Conservation (phyloP, 2,329 filamentous ascomycete species). For the Cladobotryum mycophilum region DNA sequence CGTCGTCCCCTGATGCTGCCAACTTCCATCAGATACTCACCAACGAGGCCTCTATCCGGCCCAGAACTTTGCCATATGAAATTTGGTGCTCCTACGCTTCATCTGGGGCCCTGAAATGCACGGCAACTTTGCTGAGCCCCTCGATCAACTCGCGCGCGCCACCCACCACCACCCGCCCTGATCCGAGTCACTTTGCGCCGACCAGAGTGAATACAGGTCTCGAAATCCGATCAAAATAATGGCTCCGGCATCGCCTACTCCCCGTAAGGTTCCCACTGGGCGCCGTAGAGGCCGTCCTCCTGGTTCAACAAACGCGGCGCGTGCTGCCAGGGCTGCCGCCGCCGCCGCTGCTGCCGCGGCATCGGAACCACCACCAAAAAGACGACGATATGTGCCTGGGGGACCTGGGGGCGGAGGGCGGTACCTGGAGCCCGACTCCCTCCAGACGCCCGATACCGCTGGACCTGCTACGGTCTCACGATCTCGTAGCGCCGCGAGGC, state of each 20-base stretch:
- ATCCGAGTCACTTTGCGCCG: constrained; percentile 1
- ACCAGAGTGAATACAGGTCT: neutral
- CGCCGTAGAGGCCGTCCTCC: constrained; percentile 43
- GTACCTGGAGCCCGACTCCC: constrained; percentile 68
- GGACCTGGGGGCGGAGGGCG: constrained; percentile 80
- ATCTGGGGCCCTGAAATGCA: constrained; percentile 17
- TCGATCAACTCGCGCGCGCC: constrained; percentile 26
- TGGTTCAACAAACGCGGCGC: constrained; percentile 36
- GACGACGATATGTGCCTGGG: constrained; percentile 74
- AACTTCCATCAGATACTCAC: constrained; percentile 22
- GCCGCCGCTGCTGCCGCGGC: constrained; percentile 24
- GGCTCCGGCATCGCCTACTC: constrained; percentile 32
- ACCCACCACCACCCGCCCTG: constrained; percentile 8
- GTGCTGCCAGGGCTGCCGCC: constrained; percentile 32
- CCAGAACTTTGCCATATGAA: constrained; percentile 16
- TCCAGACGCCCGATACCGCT: constrained; percentile 46
- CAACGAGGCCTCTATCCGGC: constrained; percentile 17
- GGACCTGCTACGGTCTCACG: constrained; percentile 42
- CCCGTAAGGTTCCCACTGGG: constrained; percentile 36
- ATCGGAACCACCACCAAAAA: constrained; percentile 61
- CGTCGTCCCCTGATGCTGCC: constrained; percentile 25
- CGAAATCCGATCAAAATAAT: constrained; percentile 14
- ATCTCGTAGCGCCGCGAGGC: constrained; percentile 43
- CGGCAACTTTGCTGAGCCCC: constrained; percentile 20
- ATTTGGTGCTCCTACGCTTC: constrained; percentile 10